A percentile compares a stretch with the other conserved stretches of the same genome.
Conservation (phyloP, 306 rosid species). For the Prunus kanzakura region DNA sequence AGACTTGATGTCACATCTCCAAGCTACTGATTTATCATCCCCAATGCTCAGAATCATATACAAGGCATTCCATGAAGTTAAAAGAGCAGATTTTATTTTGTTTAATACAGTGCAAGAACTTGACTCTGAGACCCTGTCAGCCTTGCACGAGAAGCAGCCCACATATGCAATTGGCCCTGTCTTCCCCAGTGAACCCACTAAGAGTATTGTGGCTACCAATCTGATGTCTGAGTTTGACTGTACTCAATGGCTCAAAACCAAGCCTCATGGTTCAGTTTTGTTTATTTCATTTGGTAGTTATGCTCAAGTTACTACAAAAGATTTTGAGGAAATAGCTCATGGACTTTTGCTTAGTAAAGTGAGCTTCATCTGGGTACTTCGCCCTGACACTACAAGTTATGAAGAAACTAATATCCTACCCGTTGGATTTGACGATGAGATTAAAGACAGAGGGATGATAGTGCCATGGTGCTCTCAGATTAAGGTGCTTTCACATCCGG, state of each 20-base stretch:
- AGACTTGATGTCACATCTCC: conserved; percentile 21
- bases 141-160: conserved; percentile 31
- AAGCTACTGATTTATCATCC: background rate
- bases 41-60: background rate
- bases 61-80: conserved; percentile 22
- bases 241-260: conserved; percentile 23
- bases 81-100: conserved; percentile 24
- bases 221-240: conserved; percentile 21
- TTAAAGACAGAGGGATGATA: conserved; percentile 16
- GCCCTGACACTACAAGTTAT: conserved; percentile 5
- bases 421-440: conserved; percentile 16
- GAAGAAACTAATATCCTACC: conserved; percentile 4
- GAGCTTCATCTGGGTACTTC: conserved; percentile 29
- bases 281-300: conserved; percentile 22
- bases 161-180: conserved; percentile 31
- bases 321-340: conserved; percentile 17
- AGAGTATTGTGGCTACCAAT: conserved; percentile 22
- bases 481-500: conserved; percentile 29
- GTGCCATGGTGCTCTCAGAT: conserved; percentile 32
- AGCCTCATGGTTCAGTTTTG: conserved; percentile 26
- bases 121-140: conserved; percentile 21
- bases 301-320: background rate
- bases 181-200: conserved; percentile 2
- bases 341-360: conserved; percentile 22
- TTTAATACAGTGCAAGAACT: conserved; percentile 32